Base-by-base conservation (phyloP, 139 green algal species). In the Parachlorella kessleri region DNA sequence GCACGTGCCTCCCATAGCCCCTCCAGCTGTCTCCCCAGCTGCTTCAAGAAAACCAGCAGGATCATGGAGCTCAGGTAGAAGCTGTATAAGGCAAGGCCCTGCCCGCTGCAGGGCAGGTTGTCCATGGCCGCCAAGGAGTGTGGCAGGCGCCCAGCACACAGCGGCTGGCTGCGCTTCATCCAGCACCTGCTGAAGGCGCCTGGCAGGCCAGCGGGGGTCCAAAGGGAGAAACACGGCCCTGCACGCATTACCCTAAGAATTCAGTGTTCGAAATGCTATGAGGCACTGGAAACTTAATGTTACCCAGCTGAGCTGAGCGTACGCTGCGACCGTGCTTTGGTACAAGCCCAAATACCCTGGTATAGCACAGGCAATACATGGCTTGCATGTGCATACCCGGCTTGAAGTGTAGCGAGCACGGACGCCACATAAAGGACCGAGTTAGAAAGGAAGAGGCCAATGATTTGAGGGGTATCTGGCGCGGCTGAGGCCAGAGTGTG, bases 171-270 rank as follows among this genome's bases (percentile, higher is more conserved):
- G 65, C 4, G 87, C 76, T 9, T 85, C 42, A 0, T 32, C 18
- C 4, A 87, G 23, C 36, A 94, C 36, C 26, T 55, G 2, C 32
- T 63, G 38, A 33, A 92, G 40, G 0, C 79, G 81, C 0, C 48
- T 14, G 0, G 48, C 7, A 0, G 85, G 81, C 79, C 78, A 88
- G 35, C 35, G 28, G 6, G 86, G 66, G 48, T 94, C 87, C n/a
- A 89, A 26, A 1, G 84, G 84, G 41, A 89, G 53, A 65, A 89
- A 89, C 0, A 69, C 74, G 18, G 64, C 81, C 73, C 87, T 87
- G 80, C 73, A 85, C 2, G 24, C 1, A 30, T 2, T 9, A 53
- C 1, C 30, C n/a, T n/a, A n/a, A n/a, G n/a, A n/a, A n/a, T n/a
- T n/a, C n/a, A n/a, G n/a, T n/a, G n/a, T n/a, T n/a, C n/a, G n/a